Conservation (phyloP, 2,329 filamentous ascomycete species). For the Canariomyces notabilis region DNA sequence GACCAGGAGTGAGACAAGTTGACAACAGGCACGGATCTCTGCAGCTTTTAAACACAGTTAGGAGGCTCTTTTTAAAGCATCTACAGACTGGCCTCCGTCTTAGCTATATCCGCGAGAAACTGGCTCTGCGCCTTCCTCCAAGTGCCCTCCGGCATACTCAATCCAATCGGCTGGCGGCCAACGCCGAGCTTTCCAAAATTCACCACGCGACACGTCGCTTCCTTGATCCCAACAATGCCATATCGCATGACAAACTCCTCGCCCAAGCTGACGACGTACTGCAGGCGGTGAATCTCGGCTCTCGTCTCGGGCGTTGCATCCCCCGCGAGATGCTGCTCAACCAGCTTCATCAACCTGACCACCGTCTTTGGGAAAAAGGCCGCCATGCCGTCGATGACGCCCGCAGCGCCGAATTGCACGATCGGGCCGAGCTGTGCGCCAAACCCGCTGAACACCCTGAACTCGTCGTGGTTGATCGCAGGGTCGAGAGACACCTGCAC, state of each 20-base stretch:
- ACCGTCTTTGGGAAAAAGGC: constrained; percentile 61
- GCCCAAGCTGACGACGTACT: constrained; percentile 56
- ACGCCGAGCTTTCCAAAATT: constrained; percentile 55
- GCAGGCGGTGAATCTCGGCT: constrained; percentile 51
- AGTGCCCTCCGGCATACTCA: constrained; percentile 50
- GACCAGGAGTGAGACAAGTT: too few relatives aligned
- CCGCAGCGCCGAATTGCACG: constrained; percentile 57
- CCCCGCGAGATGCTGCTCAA: constrained; percentile 27
- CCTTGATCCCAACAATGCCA: constrained; percentile 61
- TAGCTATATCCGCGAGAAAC: constrained; percentile 32
- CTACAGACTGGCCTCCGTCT: constrained; percentile 20
- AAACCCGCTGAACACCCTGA: constrained; percentile 60
- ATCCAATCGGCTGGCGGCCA: constrained; percentile 53
- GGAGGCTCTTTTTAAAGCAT: too few relatives aligned
- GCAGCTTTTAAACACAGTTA: too few relatives aligned
- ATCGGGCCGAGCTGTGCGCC: constrained; percentile 63
- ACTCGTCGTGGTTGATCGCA: constrained; percentile 54
- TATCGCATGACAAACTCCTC: constrained; percentile 59
- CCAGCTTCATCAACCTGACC: constrained; percentile 50
- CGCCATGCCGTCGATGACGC: constrained; percentile 62
- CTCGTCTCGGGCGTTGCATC: constrained; percentile 28
- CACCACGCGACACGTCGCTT: constrained; percentile 52
- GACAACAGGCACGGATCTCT: too few relatives aligned
- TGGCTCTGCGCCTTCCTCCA: constrained; percentile 44
- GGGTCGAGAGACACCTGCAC: constrained; percentile 58